Conservation (phyloP, 495 filamentous ascomycete species). For the Penicillium canariense region DNA sequence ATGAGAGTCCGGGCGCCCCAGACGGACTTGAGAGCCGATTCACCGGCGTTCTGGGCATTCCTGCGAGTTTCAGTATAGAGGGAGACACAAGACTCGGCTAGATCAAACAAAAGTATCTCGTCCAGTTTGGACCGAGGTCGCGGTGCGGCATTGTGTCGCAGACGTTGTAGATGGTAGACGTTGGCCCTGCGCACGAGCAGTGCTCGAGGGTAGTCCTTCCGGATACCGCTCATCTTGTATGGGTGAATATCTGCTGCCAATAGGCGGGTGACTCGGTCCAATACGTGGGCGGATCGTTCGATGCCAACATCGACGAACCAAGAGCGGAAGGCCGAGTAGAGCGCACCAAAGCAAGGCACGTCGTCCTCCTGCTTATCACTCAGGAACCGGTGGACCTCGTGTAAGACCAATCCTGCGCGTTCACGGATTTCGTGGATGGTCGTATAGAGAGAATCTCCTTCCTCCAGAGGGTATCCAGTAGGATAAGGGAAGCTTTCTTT, state of each 20-base stretch:
- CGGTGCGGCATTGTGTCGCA: slow-evolving; percentile 88
- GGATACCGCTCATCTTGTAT: slow-evolving; percentile 89
- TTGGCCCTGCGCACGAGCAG: slow-evolving; percentile 85
- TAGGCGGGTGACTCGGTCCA: slow-evolving; percentile 81
- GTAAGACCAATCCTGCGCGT: slow-evolving; percentile 73
- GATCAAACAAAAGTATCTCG: slow-evolving; percentile 76
- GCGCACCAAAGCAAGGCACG: slow-evolving; percentile 86
- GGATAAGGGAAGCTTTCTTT: slow-evolving; percentile 80
- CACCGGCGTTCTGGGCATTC: slow-evolving; percentile 86
- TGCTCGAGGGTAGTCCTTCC: slow-evolving; percentile 90
- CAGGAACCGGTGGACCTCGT: slow-evolving; percentile 81
- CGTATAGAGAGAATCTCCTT: slow-evolving; percentile 61
- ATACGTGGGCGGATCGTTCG: slow-evolving; percentile 87
- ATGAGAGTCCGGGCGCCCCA: slow-evolving; percentile 82
- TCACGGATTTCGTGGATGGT: slow-evolving; percentile 79
- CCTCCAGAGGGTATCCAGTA: slow-evolving; percentile 76
- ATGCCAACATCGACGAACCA: slow-evolving; percentile 98
- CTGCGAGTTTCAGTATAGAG: slow-evolving; percentile 92
- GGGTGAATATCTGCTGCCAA: slow-evolving; percentile 80
- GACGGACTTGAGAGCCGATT: slow-evolving; percentile 90
- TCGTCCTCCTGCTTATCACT: slow-evolving; percentile 87
- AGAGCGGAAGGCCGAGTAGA: slow-evolving; percentile 89
- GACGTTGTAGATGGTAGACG: slow-evolving; percentile 89
- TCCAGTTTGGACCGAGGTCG: slow-evolving; percentile 82
- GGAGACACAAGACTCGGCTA: slow-evolving; percentile 90